phyloP scores from a whole-genome alignment of 2,329 filamentous ascomycete species.

The Aspergillus sp. region DNA sequence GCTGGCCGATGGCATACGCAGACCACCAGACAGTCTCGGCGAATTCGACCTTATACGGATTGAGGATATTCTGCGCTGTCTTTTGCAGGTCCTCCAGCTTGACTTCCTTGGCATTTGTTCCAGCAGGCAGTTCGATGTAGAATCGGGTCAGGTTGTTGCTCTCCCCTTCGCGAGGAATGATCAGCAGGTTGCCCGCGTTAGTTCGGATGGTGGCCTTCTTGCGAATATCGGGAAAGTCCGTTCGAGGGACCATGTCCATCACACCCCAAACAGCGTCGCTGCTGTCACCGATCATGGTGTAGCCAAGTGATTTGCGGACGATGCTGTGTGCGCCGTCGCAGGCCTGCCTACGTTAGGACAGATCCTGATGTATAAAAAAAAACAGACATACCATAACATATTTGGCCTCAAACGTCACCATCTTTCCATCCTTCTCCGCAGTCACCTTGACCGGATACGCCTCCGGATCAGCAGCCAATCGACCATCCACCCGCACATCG shows the following conservation, averaged over 20 bases:
- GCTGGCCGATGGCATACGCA: conserved; percentile 63
- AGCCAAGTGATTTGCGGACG: conserved; percentile 34
- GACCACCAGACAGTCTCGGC: conserved; percentile 60
- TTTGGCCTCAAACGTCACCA: conserved; percentile 41
- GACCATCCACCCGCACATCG: conserved; percentile 45
- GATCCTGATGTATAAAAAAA: too few relatives aligned
- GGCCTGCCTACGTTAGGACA: conserved; percentile 22
- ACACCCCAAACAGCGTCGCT: conserved; percentile 54
- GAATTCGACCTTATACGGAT: conserved; percentile 50
- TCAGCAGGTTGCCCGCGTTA: conserved; percentile 40
- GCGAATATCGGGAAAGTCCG: conserved; percentile 46
- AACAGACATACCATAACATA: conserved; percentile 35
- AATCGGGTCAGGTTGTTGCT: conserved; percentile 53
- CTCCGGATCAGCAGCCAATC: conserved; percentile 26
- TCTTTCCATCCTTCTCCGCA: conserved; percentile 35
- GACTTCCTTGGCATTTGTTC: conserved; percentile 47
- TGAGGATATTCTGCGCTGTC: conserved; percentile 48
- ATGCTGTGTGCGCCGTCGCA: conserved; percentile 44
- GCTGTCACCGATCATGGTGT: conserved; percentile 54
- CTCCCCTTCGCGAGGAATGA: conserved; percentile 51
- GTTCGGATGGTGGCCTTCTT: conserved; percentile 46
- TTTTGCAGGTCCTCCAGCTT: conserved; percentile 48
- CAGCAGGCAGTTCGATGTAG: conserved; percentile 53
- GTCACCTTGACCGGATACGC: conserved; percentile 43
- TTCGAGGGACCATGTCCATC: conserved; percentile 47